Conservation (phyloP, 441 rosid genomes). For the Melastoma candidum region DNA sequence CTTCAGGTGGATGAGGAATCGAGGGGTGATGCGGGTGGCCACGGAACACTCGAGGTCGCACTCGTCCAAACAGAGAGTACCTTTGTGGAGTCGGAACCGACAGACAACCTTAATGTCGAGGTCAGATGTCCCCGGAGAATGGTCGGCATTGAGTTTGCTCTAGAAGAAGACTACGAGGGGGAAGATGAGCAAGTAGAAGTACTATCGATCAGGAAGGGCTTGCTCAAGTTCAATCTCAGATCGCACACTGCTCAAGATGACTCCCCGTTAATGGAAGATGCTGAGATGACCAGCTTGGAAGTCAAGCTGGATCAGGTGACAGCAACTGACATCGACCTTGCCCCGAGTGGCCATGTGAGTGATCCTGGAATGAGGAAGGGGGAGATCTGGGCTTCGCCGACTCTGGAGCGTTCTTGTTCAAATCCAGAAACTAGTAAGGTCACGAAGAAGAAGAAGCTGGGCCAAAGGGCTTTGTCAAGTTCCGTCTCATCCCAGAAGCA, state of each 20-base stretch:
- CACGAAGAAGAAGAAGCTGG: conserved; percentile 22
- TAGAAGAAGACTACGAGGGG: conserved; percentile 55
- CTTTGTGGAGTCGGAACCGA: conserved; percentile 32
- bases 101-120: conserved; percentile 19
- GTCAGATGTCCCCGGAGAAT: conserved; percentile 26
- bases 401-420: conserved; percentile 80
- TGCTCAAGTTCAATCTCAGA: conserved; percentile 47
- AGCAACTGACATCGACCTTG: conserved; percentile 17
- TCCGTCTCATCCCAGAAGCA: conserved; percentile 30
- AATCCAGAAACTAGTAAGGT: conserved; percentile 43
- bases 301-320: conserved; percentile 15
- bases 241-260: conserved; percentile 22
- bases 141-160: conserved; percentile 21
- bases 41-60: too few species aligned
- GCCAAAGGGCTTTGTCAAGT: conserved; percentile 27
- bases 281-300: neutral
- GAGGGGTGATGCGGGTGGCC: too few species aligned
- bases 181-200: conserved; percentile 68
- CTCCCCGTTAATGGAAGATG: conserved; percentile 12
- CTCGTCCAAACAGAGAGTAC: conserved; percentile 14
- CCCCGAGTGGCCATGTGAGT: conserved; percentile 63
- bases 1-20: too few species aligned
- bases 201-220: conserved; percentile 40
- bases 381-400: conserved; percentile 58
- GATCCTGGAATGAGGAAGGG: conserved; percentile 69